Base-by-base conservation (phyloP, 2,329 filamentous ascomycete genomes). In the Bimuria novae-zelandiae region DNA sequence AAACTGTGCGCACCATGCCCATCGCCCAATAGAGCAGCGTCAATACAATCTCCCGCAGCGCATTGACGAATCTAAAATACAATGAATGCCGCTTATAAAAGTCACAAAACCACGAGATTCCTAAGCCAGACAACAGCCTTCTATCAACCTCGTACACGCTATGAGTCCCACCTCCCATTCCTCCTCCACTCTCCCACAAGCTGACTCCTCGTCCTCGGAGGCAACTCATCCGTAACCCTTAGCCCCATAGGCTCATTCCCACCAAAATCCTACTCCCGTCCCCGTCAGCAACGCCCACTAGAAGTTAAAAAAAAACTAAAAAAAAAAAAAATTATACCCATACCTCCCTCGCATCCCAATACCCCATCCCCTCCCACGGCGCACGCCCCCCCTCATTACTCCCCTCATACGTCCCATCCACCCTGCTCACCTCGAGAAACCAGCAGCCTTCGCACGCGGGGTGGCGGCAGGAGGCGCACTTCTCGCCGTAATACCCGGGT, bases 271-370 rank as follows among this genome's bases (percentile, higher is more conserved):
- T 41, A 27, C 22, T 27, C 25, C 10, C 25, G 10, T 27, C 25
- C 25, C 25, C 25, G 25, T 27, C 25, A 27, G 6, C 25, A 27
- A n/a, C n/a, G n/a, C n/a, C n/a, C n/a, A n/a, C n/a, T n/a, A n/a
- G n/a, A n/a, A n/a, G n/a, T n/a, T n/a, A n/a, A n/a, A n/a, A n/a
- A n/a, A n/a, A n/a, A n/a, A n/a, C n/a, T n/a, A n/a, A n/a, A n/a
- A n/a, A n/a, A n/a, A n/a, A n/a, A n/a, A n/a, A n/a, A n/a, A n/a
- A n/a, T n/a, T n/a, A 27, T 27, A 21, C 16, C 4, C 30, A 5
- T 21, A 46, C 43, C 29, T 46, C 29, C 17, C 14, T 46, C 12
- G 30, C 12, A 35, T 36, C 43, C 43, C 43, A 46, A 17, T 17
- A 19, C 19, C 43, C 43, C 1, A 46, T 25, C 11, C 19, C 21